A percentile compares a stretch with the other conserved stretches of the same genome.
Evolutionary conservation across 768 basidiomycete genomes (phyloP).

Genomic region (Rhodosporidiobolus odoratus): DNA sequence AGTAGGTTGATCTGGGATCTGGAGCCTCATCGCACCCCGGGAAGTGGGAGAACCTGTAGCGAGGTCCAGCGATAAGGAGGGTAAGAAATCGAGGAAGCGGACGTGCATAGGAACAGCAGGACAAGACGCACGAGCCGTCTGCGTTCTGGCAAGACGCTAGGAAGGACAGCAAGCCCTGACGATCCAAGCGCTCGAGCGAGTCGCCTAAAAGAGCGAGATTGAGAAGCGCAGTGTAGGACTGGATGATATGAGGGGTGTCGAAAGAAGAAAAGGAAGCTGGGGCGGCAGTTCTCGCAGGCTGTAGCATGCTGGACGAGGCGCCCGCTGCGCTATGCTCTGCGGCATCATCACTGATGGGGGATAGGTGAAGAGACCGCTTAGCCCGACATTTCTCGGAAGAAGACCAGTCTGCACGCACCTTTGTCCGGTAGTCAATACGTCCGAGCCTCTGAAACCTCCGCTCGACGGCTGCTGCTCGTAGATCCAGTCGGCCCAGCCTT

Average conservation of each 20-base stretch:
- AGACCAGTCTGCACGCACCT: constrained; percentile 27
- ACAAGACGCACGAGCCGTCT: constrained; percentile 70
- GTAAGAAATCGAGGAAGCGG: background rate
- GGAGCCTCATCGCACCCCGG: constrained; percentile 32
- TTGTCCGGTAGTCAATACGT: constrained; percentile 49
- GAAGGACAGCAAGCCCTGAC: constrained; percentile 61
- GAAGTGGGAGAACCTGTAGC: constrained; percentile 44
- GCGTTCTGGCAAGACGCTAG: constrained; percentile 65
- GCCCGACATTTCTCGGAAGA: too few relatives aligned
- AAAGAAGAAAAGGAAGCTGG: constrained; percentile 37
- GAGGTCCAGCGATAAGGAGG: background rate
- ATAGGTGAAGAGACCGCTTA: background rate
- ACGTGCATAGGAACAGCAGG: background rate
- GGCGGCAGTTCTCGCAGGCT: constrained; percentile 7
- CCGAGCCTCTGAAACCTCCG: constrained; percentile 48
- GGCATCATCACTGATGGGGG: too few relatives aligned
- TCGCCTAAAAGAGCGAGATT: constrained; percentile 81
- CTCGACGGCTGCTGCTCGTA: constrained; percentile 68
- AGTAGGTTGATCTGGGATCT: constrained; percentile 74
- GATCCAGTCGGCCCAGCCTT: constrained; percentile 72
- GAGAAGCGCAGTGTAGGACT: constrained; percentile 86
- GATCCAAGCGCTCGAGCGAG: constrained; percentile 66
- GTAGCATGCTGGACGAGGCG: background rate
- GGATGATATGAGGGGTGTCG: constrained; percentile 75
- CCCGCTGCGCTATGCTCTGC: too few relatives aligned